Conservation (phyloP, 176 grass and related monocot species). For the Aegilops bicornis region DNA sequence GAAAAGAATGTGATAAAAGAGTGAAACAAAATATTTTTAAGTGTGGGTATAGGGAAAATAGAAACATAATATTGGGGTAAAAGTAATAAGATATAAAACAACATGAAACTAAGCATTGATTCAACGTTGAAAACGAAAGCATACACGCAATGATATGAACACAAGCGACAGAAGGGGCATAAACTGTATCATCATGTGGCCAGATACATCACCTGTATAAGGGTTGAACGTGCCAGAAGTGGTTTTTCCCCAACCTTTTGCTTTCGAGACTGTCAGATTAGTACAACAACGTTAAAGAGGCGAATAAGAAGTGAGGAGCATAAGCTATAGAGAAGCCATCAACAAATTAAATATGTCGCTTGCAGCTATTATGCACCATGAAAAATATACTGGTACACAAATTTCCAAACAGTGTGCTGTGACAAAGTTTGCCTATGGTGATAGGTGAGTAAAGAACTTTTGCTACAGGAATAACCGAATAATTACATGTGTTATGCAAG, state of each 20-base stretch:
- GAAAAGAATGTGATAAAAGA: slow-evolving; percentile 6
- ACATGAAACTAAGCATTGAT: background rate
- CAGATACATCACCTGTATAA: slow-evolving; percentile 69
- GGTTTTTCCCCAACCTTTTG: slow-evolving; percentile 97
- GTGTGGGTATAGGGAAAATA: background rate
- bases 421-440: background rate
- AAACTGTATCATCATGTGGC: background rate
- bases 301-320: background rate
- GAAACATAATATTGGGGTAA: background rate
- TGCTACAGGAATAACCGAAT: background rate
- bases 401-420: background rate
- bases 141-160: background rate
- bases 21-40: background rate
- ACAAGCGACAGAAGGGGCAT: background rate
- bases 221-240: slow-evolving; percentile 83
- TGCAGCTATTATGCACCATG: background rate
- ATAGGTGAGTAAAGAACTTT: background rate
- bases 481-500: background rate
- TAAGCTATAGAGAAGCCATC: slow-evolving; percentile 9
- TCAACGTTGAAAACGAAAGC: background rate
- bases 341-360: background rate
- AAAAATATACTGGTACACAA: background rate
- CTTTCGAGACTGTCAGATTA: slow-evolving; percentile 74
- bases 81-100: slow-evolving; percentile 4
- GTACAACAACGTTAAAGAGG: slow-evolving; percentile 9